Conservation (phyloP, 495 filamentous ascomycete genomes). For the Xylaria castorea region DNA sequence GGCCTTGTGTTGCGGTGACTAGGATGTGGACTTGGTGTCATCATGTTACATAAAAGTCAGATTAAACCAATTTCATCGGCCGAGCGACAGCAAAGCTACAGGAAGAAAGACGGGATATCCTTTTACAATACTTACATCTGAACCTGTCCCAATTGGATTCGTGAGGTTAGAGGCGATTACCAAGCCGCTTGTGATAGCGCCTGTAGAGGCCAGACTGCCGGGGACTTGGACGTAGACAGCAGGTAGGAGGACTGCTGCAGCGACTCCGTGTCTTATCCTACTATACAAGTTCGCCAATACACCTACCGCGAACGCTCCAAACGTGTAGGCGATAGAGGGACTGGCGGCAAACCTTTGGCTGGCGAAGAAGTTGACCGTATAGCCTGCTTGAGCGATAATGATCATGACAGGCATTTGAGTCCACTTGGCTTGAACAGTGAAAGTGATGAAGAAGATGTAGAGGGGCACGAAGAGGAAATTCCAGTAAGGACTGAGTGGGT, state of each 20-base stretch:
- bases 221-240: constrained; percentile 93
- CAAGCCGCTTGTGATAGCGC: constrained; percentile 72
- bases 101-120: background rate
- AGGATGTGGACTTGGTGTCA: background rate
- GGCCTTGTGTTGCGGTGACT: background rate
- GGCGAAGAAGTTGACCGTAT: constrained; percentile 80
- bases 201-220: constrained; percentile 78
- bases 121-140: constrained; percentile 16
- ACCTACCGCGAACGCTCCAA: constrained; percentile 83
- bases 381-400: constrained; percentile 77
- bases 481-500: constrained; percentile 64
- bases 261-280: constrained; percentile 75
- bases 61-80: background rate
- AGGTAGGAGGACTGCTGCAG: constrained; percentile 84
- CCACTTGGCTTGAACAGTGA: constrained; percentile 87
- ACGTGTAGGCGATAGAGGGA: constrained; percentile 79
- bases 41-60: background rate
- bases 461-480: constrained; percentile 74
- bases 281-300: constrained; percentile 85
- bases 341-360: constrained; percentile 71
- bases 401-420: constrained; percentile 84
- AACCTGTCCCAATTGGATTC: constrained; percentile 34
- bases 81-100: background rate
- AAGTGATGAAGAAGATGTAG: constrained; percentile 78
- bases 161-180: constrained; percentile 72